These are phyloP conservation scores for Boletus rubroflammeus DNA, from an alignment of 768 basidiomycete species.

Conservation along the genomic window DNA sequence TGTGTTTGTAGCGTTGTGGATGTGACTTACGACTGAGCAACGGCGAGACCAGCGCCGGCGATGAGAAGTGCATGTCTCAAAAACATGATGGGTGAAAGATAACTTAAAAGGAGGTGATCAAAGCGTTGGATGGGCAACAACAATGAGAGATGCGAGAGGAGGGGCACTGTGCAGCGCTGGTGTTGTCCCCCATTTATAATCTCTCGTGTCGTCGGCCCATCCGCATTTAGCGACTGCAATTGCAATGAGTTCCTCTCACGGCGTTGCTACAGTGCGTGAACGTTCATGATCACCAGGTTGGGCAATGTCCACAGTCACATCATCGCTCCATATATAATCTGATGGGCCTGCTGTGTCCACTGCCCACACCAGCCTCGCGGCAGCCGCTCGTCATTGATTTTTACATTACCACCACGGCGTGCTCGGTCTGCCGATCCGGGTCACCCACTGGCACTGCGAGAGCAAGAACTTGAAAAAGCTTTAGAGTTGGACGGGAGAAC, in stretches of 20 bases:
- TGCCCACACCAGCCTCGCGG: not conserved
- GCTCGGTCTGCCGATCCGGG: not conserved
- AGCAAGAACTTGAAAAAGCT: not conserved
- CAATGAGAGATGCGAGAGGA: not conserved
- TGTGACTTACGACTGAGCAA: constrained; percentile 43
- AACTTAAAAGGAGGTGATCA: not conserved
- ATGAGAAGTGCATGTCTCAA: constrained; percentile 24
- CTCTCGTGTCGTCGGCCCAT: not conserved
- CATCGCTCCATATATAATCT: not conserved
- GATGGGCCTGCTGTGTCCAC: not conserved
- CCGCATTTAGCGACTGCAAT: not conserved
- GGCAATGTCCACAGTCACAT: not conserved
- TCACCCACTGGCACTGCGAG: too few relatives aligned
- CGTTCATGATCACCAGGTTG: too few relatives aligned
- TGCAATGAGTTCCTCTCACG: not conserved
- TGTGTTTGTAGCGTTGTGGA: not conserved
- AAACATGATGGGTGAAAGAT: constrained; percentile 22
- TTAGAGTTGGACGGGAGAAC: not conserved
- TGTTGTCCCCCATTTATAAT: constrained; percentile 15
- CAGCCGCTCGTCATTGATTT: not conserved
- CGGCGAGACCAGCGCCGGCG: constrained; percentile 33
- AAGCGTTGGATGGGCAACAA: not conserved
- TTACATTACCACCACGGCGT: not conserved
- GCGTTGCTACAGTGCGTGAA: not conserved
- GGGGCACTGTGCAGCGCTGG: constrained; percentile 7